Conservation (phyloP, 768 basidiomycete genomes). For the Leccinum subgranulosum region DNA sequence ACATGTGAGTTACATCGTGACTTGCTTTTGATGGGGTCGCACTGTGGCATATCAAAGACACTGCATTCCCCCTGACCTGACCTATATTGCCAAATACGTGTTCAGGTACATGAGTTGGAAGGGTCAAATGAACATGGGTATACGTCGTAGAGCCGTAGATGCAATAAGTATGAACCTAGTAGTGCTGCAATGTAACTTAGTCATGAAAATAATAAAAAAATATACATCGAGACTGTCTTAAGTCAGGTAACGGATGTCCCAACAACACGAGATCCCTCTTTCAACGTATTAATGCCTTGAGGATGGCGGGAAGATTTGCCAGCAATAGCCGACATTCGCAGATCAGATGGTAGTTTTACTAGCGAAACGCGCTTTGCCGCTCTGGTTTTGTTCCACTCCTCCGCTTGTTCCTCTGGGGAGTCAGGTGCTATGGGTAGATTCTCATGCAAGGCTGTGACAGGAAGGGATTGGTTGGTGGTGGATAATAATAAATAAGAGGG, state of each 20-base stretch:
- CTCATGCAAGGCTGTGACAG: constrained; percentile 37
- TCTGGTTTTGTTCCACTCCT: constrained; percentile 84
- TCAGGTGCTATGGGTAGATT: constrained; percentile 46
- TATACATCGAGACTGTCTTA: neutral
- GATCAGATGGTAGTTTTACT: constrained; percentile 63
- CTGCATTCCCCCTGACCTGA: neutral
- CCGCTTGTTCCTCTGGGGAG: constrained; percentile 65
- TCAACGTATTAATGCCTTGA: constrained; percentile 1
- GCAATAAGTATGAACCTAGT: constrained; percentile 1
- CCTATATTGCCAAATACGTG: neutral
- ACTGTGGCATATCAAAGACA: constrained; percentile 1
- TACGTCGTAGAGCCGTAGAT: constrained; percentile 6
- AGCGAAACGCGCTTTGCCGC: constrained; percentile 84
- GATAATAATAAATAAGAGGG: constrained; percentile 23
- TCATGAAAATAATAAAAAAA: constrained; percentile 6
- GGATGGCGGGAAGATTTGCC: constrained; percentile 13
- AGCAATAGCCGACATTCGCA: constrained; percentile 29
- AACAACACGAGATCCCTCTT: constrained; percentile 9
- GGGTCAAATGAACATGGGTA: constrained; percentile 5
- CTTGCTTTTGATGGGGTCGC: constrained; percentile 1
- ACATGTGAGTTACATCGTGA: neutral
- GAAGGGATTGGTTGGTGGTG: constrained; percentile 17
- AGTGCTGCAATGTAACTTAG: constrained; percentile 2
- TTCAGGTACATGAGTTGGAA: neutral
- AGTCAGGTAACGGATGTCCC: constrained; percentile 2